phyloP scores from a whole-genome alignment of 139 green algal genomes.

The Chlorella ohadii region DNA sequence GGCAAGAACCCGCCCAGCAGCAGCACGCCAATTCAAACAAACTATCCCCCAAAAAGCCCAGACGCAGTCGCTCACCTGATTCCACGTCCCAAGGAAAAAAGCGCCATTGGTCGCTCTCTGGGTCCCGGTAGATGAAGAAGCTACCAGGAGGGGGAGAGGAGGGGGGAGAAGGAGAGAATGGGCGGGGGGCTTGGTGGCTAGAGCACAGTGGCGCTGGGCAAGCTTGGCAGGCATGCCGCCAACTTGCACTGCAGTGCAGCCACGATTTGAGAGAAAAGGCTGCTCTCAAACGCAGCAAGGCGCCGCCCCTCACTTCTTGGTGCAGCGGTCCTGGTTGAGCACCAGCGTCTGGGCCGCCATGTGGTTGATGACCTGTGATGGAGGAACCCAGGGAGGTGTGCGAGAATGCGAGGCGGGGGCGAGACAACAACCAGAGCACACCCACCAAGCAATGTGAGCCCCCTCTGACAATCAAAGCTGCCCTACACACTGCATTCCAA shows the following conservation, averaged over 20 bases:
- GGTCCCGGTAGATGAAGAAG: slow-evolving; percentile 84
- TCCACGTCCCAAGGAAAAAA: slow-evolving; percentile 84
- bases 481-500: no score
- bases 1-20: not conserved
- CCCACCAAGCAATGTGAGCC: no score
- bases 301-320: slow-evolving; percentile 57
- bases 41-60: not conserved
- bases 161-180: not conserved
- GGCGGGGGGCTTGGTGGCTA: no score
- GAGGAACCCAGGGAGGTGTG: not conserved
- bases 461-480: no score
- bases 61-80: not conserved
- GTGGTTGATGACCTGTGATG: slow-evolving; percentile 72
- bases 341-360: slow-evolving; percentile 83
- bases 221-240: no score
- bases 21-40: not conserved
- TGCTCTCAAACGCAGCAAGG: no score
- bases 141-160: slow-evolving; percentile 34
- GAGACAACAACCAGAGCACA: not conserved
- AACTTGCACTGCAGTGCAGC: no score
- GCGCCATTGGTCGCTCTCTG: slow-evolving; percentile 65
- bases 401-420: not conserved
- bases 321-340: slow-evolving; percentile 90
- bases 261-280: no score
- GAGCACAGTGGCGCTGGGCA: no score